phyloP scores from a whole-genome alignment of 2,329 filamentous ascomycete species.

The Claviceps pazoutovae region DNA sequence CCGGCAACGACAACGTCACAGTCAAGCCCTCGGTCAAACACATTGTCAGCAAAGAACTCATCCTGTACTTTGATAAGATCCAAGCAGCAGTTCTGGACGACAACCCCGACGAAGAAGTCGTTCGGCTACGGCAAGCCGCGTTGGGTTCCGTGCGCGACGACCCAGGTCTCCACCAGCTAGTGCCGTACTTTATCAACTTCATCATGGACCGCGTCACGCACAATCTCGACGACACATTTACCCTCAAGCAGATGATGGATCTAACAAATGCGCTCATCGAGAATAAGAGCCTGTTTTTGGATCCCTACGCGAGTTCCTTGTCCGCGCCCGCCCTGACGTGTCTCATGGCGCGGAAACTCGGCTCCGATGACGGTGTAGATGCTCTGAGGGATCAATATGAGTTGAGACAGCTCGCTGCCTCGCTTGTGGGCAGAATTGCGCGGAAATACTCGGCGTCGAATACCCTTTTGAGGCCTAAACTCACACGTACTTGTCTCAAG shows the following conservation, averaged over 20 bases:
- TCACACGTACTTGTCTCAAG: slow-evolving; percentile 87
- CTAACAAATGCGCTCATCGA: slow-evolving; percentile 71
- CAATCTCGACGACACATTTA: slow-evolving; percentile 76
- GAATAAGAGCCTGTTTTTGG: slow-evolving; percentile 64
- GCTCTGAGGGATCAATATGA: slow-evolving; percentile 54
- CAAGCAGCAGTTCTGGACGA: slow-evolving; percentile 80
- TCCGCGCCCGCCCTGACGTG: slow-evolving; percentile 86
- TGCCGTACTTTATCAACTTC: slow-evolving; percentile 94
- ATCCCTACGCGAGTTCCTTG: slow-evolving; percentile 49
- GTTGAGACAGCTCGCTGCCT: slow-evolving; percentile 72
- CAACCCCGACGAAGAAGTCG: slow-evolving; percentile 62
- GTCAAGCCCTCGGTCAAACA: slow-evolving; percentile 92
- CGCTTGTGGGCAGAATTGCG: slow-evolving; percentile 65
- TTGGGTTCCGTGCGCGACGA: slow-evolving; percentile 77
- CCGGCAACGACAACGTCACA: slow-evolving; percentile 69
- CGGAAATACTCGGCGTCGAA: slow-evolving; percentile 71
- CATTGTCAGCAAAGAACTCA: slow-evolving; percentile 86
- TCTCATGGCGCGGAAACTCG: slow-evolving; percentile 64
- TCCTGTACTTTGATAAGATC: slow-evolving; percentile 94
- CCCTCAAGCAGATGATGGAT: slow-evolving; percentile 84
- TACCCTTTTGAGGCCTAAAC: slow-evolving; percentile 68
- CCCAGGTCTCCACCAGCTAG: slow-evolving; percentile 84
- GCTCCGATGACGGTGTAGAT: slow-evolving; percentile 38
- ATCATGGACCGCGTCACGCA: slow-evolving; percentile 94
- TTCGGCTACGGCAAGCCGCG: slow-evolving; percentile 64